Evolutionary conservation across 441 rosid species (phyloP), one percentile per base, ranked within the genome.

Genomic region (Bocquillonia castaneifolia): DNA sequence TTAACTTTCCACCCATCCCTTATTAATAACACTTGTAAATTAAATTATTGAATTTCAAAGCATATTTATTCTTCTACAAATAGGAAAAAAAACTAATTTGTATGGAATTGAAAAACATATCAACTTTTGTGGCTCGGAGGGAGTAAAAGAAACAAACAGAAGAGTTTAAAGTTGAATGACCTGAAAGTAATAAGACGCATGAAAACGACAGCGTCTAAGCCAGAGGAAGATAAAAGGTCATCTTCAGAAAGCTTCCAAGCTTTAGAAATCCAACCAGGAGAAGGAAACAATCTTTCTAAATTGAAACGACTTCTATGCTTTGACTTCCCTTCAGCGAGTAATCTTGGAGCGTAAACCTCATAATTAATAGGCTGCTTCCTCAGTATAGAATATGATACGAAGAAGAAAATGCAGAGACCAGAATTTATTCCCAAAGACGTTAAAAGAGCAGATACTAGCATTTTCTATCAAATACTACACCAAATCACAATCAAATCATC

Each of bases 391-490:
- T 91, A 91, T 65, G 89, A 67, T 39, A 69, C 82, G 71, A 91
- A 82, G 82, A 93, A 82, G 40, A 88, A 32, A 62, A 89, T 75
- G 70, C 98, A 91, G 6, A 93, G 90, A 64, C 78, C 84, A 23
- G 90, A 83, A 77, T 93, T 93, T 78, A 93, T 93, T 65, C 85
- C 96, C 78, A 93, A 50, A 12, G 98, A 93, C 40, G 96, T 93
- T 63, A 93, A 53, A 62, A 93, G 89, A n/a, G 98, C 97, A n/a
- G 98, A 93, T 26, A 93, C 86, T 12, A 88, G 86, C 98, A 93
- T 93, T 74, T 79, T 70, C n/a, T n/a, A n/a, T n/a, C n/a, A n/a
- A n/a, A n/a, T n/a, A n/a, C n/a, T n/a, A n/a, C n/a, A n/a, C n/a
- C n/a, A n/a, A n/a, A n/a, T n/a, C n/a, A n/a, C n/a, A n/a, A n/a